phyloP scores from a whole-genome alignment of 768 basidiomycete genomes.

The Leccinellum albellum region DNA sequence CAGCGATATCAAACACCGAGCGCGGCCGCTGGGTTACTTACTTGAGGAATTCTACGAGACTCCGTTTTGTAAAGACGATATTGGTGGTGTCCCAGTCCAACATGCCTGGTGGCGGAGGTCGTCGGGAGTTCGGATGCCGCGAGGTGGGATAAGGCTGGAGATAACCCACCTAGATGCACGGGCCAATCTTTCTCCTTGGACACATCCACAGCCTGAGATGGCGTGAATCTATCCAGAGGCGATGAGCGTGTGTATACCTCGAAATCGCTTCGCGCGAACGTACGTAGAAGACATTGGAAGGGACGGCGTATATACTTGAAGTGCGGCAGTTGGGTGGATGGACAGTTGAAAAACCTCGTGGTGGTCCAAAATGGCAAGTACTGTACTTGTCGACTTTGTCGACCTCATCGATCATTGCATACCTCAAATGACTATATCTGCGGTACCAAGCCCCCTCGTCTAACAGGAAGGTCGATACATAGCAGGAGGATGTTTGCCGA shows the following conservation, averaged over 20 bases:
- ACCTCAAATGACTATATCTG: neutral
- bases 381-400: neutral
- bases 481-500: neutral
- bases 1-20: neutral
- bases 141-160: too few species aligned
- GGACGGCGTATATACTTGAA: neutral
- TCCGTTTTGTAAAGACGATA: conserved; percentile 77
- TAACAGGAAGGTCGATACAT: neutral
- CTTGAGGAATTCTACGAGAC: conserved; percentile 76
- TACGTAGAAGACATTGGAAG: conserved; percentile 26
- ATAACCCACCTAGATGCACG: conserved; percentile 52
- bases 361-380: conserved; percentile 7
- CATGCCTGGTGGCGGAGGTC: conserved; percentile 46
- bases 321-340: neutral
- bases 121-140: neutral
- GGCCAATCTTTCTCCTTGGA: conserved; percentile 74
- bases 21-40: conserved; percentile 30
- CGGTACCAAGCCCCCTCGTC: neutral
- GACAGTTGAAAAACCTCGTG: neutral
- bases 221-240: conserved; percentile 48
- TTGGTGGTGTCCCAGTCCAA: conserved; percentile 76
- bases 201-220: conserved; percentile 51
- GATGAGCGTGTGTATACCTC: neutral
- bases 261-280: conserved; percentile 4
- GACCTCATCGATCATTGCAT: neutral